Percentiles rank a stretch among this genome's conserved stretches.
These are phyloP conservation scores for Tetrapisispora fleetii DNA, from an alignment of 805 yeast species.

Conservation along the genomic window DNA sequence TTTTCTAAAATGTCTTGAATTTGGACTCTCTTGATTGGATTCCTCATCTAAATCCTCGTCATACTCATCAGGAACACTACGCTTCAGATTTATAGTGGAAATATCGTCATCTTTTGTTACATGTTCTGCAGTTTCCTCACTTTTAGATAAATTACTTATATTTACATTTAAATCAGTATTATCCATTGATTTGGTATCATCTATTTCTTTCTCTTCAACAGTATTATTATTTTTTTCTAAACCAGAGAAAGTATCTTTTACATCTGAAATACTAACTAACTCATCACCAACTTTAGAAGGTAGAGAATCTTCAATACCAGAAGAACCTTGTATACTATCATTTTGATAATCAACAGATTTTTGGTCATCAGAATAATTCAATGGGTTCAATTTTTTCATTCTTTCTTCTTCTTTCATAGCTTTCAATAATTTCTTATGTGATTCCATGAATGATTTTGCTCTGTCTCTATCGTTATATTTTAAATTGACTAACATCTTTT, in stretches of 20 bases:
- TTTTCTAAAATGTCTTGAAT: conserved; percentile 6
- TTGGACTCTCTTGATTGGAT: conserved; percentile 3
- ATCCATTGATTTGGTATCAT: background rate
- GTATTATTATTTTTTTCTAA: background rate
- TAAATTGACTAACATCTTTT: conserved; percentile 28
- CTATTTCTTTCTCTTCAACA: background rate
- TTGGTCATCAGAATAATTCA: conserved; percentile 7
- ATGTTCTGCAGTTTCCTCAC: background rate
- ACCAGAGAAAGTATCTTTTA: background rate
- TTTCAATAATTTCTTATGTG: conserved; percentile 23
- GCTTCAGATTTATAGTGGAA: background rate
- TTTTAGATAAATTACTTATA: background rate
- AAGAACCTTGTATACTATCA: background rate
- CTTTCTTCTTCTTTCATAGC: conserved; percentile 29
- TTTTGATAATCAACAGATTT: background rate
- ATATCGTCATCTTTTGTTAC: background rate
- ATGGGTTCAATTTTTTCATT: conserved; percentile 22
- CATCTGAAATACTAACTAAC: background rate
- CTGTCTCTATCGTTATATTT: conserved; percentile 28
- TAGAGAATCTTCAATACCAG: background rate
- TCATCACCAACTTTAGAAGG: background rate
- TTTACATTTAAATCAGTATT: background rate
- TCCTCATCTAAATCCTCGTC: background rate
- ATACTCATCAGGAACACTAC: background rate
- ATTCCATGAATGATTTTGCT: conserved; percentile 27